Conservation (phyloP, 2,329 filamentous ascomycete species). For the Chaetoscypha palmicola region DNA sequence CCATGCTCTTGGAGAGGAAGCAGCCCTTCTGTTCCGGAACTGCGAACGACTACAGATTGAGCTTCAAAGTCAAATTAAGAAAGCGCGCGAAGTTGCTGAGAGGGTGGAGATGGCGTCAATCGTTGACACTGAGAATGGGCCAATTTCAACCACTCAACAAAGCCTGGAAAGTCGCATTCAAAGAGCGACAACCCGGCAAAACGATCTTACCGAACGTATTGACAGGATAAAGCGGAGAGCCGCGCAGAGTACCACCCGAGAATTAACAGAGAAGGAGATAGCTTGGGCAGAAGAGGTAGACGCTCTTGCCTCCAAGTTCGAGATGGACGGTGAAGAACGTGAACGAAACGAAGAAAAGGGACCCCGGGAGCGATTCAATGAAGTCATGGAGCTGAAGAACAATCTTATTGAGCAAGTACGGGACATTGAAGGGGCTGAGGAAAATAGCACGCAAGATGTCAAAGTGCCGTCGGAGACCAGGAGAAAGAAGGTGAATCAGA, state of each 20-base stretch:
- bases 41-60: constrained; percentile 63
- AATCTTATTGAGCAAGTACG: constrained; percentile 32
- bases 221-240: constrained; percentile 50
- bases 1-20: constrained; percentile 58
- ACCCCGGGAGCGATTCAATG: constrained; percentile 48
- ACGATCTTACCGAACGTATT: constrained; percentile 49
- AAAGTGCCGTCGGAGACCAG: constrained; percentile 53
- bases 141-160: constrained; percentile 42
- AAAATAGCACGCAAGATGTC: constrained; percentile 12
- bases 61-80: constrained; percentile 58
- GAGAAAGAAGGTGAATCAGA: constrained; percentile 55
- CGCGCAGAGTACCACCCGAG: constrained; percentile 38
- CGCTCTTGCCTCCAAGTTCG: constrained; percentile 34
- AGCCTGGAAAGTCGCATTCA: constrained; percentile 53
- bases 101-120: constrained; percentile 62
- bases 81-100: constrained; percentile 57
- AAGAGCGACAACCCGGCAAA: constrained; percentile 48
- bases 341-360: constrained; percentile 33
- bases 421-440: constrained; percentile 21
- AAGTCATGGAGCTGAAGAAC: constrained; percentile 31
- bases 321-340: constrained; percentile 13
- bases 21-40: constrained; percentile 65
- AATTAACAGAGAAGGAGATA: constrained; percentile 56
- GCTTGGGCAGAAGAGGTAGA: constrained; percentile 52
- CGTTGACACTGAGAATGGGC: constrained; percentile 46